Conservation (phyloP, 179 eudicot genomes). For the Carnegiea gigantea region DNA sequence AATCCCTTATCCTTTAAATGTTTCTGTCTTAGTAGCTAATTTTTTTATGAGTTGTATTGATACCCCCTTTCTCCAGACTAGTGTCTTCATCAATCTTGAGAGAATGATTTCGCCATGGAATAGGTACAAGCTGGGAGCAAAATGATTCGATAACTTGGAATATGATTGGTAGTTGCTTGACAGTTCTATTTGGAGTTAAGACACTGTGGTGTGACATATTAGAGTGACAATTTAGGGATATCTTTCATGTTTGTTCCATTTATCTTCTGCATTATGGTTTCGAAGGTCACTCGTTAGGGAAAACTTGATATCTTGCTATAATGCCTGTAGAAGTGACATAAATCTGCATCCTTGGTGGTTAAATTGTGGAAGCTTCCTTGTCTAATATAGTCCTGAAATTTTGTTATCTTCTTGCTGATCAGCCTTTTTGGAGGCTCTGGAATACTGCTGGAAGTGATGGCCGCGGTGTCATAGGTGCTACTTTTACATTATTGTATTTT, state of each 20-base stretch:
- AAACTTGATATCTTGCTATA: not conserved
- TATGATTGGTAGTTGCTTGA: not conserved
- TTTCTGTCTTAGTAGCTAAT: not conserved
- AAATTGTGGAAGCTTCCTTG: not conserved
- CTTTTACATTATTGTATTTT: constrained; percentile 14
- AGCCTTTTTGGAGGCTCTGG: constrained; percentile 99
- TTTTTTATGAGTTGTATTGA: not conserved
- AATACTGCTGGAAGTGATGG: constrained; percentile 98
- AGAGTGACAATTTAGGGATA: not conserved
- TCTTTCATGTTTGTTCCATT: not conserved
- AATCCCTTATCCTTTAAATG: not conserved
- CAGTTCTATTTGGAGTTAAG: not conserved
- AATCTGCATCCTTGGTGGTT: not conserved
- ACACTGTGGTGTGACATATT: not conserved
- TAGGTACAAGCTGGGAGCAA: not conserved
- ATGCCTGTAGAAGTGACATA: not conserved
- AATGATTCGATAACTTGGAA: not conserved
- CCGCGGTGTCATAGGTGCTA: constrained; percentile 91
- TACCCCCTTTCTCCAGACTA: not conserved
- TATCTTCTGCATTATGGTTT: not conserved
- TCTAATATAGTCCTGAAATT: constrained; percentile 13
- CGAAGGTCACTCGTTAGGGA: not conserved
- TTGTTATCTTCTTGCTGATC: constrained; percentile 26
- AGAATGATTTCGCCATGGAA: not conserved
- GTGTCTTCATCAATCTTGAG: not conserved